phyloP scores from a whole-genome alignment of 78 protist genomes.

The Dictyostelium citrinum region DNA sequence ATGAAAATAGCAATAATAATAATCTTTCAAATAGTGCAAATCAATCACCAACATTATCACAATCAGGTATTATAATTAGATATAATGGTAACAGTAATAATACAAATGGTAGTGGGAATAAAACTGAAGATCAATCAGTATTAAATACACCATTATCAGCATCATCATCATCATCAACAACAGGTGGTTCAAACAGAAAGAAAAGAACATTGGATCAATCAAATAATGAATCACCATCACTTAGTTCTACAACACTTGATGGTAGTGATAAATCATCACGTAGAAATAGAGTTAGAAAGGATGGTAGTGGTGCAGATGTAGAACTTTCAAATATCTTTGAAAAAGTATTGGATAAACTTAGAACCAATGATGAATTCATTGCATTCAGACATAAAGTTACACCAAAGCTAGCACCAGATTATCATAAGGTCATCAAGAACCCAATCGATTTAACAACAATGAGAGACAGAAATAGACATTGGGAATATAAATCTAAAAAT shows the following conservation, averaged over 20 bases:
- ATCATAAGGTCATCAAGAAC: constrained; percentile 54
- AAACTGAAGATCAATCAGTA: neutral
- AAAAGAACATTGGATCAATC: constrained; percentile 14
- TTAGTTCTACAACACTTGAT: neutral
- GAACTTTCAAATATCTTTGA: constrained; percentile 73
- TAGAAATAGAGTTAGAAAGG: constrained; percentile 66
- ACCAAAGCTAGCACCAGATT: constrained; percentile 68
- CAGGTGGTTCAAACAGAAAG: neutral
- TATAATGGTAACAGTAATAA: neutral
- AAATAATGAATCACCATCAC: constrained; percentile 5
- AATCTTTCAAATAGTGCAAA: constrained; percentile 6
- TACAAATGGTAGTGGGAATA: neutral
- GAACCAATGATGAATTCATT: constrained; percentile 25
- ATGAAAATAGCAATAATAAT: neutral
- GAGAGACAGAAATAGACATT: constrained; percentile 35
- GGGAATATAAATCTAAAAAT: constrained; percentile 70
- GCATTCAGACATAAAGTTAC: constrained; percentile 66
- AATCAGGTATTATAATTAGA: neutral
- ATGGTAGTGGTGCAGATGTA: constrained; percentile 81
- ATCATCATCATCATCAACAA: neutral
- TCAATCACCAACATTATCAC: constrained; percentile 1
- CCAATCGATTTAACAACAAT: constrained; percentile 80
- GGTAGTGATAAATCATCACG: constrained; percentile 26
- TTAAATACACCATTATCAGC: neutral
- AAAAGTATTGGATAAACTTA: constrained; percentile 36